These are phyloP conservation scores for Acanthamoeba triangularis DNA, from an alignment of 208 protist genomes.

Conservation along the genomic window DNA sequence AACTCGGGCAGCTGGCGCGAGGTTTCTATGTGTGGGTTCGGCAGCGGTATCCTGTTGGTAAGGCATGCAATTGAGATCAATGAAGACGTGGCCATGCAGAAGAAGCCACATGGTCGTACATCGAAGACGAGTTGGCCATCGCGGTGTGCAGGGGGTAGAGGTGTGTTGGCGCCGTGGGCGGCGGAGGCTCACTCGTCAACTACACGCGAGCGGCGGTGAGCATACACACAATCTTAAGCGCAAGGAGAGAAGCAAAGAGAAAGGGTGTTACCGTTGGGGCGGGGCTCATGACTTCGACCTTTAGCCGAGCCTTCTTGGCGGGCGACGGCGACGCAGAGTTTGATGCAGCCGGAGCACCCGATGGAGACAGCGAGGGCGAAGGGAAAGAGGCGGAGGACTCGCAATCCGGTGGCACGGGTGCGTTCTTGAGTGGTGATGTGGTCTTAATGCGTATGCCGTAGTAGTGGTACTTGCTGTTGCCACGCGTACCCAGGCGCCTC, in stretches of 20 bases:
- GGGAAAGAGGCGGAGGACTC: background rate
- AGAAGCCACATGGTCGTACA: background rate
- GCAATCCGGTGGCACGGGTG: background rate
- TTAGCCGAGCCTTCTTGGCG: background rate
- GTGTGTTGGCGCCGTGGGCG: background rate
- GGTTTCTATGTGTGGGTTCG: background rate
- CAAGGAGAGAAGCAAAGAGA: no score
- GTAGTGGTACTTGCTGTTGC: slow-evolving; percentile 77
- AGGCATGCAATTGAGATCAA: background rate
- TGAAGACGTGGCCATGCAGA: no score
- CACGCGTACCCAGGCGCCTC: slow-evolving; percentile 67
- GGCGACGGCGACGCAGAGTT: background rate
- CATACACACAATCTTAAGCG: no score
- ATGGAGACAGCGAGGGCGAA: background rate
- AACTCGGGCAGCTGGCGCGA: background rate
- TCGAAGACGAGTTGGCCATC: background rate
- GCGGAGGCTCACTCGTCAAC: background rate
- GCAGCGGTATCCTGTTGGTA: background rate
- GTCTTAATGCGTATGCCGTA: slow-evolving; percentile 73
- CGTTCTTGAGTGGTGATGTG: background rate
- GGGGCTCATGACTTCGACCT: slow-evolving; percentile 8
- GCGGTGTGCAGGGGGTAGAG: slow-evolving; percentile 11
- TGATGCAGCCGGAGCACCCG: background rate
- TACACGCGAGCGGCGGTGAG: background rate
- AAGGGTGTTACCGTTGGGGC: background rate